A percentile compares a stretch with the other conserved stretches of the same genome.
phyloP scores from a whole-genome alignment of 768 basidiomycete genomes.

The Rhizopogon sp. region DNA sequence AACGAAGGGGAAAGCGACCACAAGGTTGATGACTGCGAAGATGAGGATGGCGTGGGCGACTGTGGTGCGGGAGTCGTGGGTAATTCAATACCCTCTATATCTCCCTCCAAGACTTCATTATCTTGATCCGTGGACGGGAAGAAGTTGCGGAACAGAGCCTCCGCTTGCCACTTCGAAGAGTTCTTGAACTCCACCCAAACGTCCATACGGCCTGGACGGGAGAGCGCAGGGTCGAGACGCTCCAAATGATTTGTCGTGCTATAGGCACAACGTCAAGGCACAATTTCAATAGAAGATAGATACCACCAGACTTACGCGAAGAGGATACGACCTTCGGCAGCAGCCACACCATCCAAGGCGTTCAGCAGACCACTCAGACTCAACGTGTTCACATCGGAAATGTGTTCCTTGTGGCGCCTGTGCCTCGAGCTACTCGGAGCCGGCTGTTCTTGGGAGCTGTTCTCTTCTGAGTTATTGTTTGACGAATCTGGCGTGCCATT shows the following conservation, averaged over 20 bases:
- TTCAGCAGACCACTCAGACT: constrained; percentile 80
- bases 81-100: constrained; percentile 44
- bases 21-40: constrained; percentile 41
- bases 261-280: not conserved
- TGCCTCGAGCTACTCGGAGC: constrained; percentile 35
- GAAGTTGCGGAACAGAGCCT: constrained; percentile 85
- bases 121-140: constrained; percentile 73
- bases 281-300: not conserved
- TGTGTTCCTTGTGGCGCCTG: constrained; percentile 46
- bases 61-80: constrained; percentile 33
- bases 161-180: constrained; percentile 80
- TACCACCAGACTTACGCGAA: constrained; percentile 71
- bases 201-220: constrained; percentile 90
- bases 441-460: constrained; percentile 21
- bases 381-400: constrained; percentile 78
- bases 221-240: constrained; percentile 83
- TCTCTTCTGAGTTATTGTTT: constrained; percentile 29
- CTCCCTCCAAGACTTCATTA: constrained; percentile 30
- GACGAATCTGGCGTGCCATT: constrained; percentile 38
- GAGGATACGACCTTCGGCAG: constrained; percentile 81
- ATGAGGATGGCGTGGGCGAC: constrained; percentile 33
- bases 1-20: constrained; percentile 41
- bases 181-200: constrained; percentile 91
- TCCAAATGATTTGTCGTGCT: constrained; percentile 92
- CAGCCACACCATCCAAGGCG: constrained; percentile 82